Evolutionary conservation across 202 grass and related monocot genomes (phyloP).

Genomic region (Alloteropsis angusta): DNA sequence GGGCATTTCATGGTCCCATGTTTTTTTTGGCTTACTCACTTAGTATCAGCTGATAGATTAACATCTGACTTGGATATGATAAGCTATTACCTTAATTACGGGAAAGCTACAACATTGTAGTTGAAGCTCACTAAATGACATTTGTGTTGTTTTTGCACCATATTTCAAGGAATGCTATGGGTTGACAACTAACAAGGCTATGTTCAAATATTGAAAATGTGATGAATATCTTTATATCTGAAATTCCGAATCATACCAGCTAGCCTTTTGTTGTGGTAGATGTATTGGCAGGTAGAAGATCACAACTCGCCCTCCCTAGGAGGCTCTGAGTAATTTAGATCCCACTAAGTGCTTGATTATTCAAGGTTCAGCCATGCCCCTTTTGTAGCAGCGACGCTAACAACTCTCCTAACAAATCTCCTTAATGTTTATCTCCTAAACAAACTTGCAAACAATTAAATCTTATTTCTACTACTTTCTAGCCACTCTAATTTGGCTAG

Average conservation of each 20-base stretch:
- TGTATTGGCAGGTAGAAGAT: too few relatives aligned
- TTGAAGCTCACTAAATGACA: not conserved
- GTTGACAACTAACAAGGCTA: not conserved
- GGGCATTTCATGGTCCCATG: not conserved
- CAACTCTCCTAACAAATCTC: too few relatives aligned
- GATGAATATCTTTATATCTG: not conserved
- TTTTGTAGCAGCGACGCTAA: too few relatives aligned
- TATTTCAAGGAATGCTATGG: not conserved
- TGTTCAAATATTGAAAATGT: not conserved
- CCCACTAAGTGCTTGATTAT: too few relatives aligned
- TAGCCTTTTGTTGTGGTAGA: too few relatives aligned
- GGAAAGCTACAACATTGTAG: not conserved
- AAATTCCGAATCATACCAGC: not conserved
- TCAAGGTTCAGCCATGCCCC: too few relatives aligned
- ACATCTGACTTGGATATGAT: not conserved
- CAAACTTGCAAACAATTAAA: too few relatives aligned
- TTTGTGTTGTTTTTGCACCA: not conserved
- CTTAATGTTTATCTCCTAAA: too few relatives aligned
- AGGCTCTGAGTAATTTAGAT: too few relatives aligned
- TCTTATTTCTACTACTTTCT: too few relatives aligned
- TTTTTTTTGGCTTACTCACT: not conserved
- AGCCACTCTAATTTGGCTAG: too few relatives aligned
- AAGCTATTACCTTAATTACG: not conserved
- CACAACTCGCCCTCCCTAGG: too few relatives aligned
- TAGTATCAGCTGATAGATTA: not conserved